Conservation (phyloP, 176 grass and related monocot species). For the Carex kokanica region DNA sequence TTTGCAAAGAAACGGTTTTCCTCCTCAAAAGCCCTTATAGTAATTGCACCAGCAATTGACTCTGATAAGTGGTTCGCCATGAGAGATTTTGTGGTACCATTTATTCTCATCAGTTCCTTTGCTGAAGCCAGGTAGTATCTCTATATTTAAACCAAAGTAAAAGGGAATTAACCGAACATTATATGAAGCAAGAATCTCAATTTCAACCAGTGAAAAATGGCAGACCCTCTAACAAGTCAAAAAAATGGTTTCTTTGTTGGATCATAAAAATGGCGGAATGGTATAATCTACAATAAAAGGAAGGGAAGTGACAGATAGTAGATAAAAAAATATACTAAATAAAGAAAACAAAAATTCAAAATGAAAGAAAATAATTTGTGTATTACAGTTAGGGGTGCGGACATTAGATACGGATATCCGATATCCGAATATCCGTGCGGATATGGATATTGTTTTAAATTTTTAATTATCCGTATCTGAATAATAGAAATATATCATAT, state of each 20-base stretch:
- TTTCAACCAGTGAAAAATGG: neutral
- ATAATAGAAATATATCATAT: too few relatives aligned
- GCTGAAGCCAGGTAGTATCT: conserved; percentile 82
- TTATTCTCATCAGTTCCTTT: conserved; percentile 93
- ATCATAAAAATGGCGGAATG: conserved; percentile 16
- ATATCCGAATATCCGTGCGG: too few relatives aligned
- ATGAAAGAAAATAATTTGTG: neutral
- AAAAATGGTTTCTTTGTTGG: neutral
- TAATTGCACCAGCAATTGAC: conserved; percentile 74
- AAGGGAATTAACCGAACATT: neutral
- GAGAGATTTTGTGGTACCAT: conserved; percentile 91
- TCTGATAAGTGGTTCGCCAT: conserved; percentile 83
- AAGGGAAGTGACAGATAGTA: neutral
- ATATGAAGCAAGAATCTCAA: conserved; percentile 3
- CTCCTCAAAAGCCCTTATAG: conserved; percentile 73
- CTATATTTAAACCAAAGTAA: conserved; percentile 39
- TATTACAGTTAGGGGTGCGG: too few relatives aligned
- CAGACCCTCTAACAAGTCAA: neutral
- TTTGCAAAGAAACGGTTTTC: conserved; percentile 82
- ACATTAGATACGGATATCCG: too few relatives aligned
- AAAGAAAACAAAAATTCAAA: neutral
- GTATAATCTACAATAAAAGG: neutral
- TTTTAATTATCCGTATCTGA: too few relatives aligned
- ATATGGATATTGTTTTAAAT: too few relatives aligned
- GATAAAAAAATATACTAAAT: neutral